phyloP scores from a whole-genome alignment of 2,329 filamentous ascomycete species.

The Calonectria leucothoes region DNA sequence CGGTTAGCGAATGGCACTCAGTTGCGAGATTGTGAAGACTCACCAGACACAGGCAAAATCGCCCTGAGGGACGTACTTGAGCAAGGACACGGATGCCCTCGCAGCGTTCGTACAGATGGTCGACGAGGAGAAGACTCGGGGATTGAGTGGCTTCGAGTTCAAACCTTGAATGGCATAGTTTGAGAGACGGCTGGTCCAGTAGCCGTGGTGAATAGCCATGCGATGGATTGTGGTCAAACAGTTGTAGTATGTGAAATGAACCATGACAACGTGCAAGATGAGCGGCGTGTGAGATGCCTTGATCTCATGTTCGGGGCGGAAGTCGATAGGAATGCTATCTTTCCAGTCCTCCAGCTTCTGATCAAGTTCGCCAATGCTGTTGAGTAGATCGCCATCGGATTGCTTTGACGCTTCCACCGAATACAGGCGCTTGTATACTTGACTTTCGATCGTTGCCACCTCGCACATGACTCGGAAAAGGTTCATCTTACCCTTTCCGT shows the following conservation, averaged over 20 bases:
- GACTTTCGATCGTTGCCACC: slow-evolving; percentile 91
- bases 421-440: slow-evolving; percentile 93
- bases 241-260: slow-evolving; percentile 98
- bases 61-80: slow-evolving; percentile 96
- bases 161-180: slow-evolving; percentile 96
- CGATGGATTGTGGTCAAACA: slow-evolving; percentile 97
- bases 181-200: slow-evolving; percentile 95
- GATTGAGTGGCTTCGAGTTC: slow-evolving; percentile 91
- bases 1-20: slow-evolving; percentile 41
- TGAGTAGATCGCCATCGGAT: slow-evolving; percentile 90
- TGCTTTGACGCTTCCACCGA: slow-evolving; percentile 93
- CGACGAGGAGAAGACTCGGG: slow-evolving; percentile 92
- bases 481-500: slow-evolving; percentile 93
- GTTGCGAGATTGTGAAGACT: slow-evolving; percentile 47
- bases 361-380: slow-evolving; percentile 95
- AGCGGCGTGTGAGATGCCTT: slow-evolving; percentile 91
- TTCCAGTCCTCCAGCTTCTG: slow-evolving; percentile 94
- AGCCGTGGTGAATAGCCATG: slow-evolving; percentile 98
- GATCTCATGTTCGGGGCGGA: slow-evolving; percentile 97
- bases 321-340: slow-evolving; percentile 93
- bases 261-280: slow-evolving; percentile 92
- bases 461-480: slow-evolving; percentile 93
- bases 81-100: slow-evolving; percentile 89
- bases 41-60: slow-evolving; percentile 97
- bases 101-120: slow-evolving; percentile 93